Base-by-base conservation (phyloP, 1,284 basidiomycete species). In the Cronartium quercuum region DNA sequence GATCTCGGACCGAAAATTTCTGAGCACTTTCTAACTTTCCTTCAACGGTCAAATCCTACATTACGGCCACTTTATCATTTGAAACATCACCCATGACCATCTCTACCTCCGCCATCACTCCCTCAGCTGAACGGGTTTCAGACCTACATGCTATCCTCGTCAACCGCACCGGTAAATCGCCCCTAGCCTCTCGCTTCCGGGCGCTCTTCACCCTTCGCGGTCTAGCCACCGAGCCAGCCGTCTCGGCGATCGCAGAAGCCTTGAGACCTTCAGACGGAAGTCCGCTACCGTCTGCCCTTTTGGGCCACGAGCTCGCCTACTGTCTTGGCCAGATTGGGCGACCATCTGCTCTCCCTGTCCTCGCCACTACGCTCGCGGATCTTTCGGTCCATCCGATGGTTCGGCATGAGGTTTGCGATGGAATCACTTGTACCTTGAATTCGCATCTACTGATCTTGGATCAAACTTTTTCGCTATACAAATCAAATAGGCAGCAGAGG, bases 221-320 rank as follows among this genome's bases (percentile, higher is more conserved):
- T 0, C 84, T 98, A 60, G 85, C 84, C 37, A 78, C 77, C 1
- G 75, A 75, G 38, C 77, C 78, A 9, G 92, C 93, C 12, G 89
- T 98, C 58, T 82, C 85, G 63, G 91, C 94, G 80, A 94, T 98
- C 79, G 88, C 90, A 34, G 88, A 89, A 84, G 92, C 93, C 90
- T 67, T 67, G 84, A 78, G 37, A 37, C 61, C 74, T n/a, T 34
- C 38, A 24, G 61, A 61, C n/a, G 29, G 34, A 24, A 29, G 24
- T 6, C n/a, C 58, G 60, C 29, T 96, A 82, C 86, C 89, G 18
- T 96, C 93, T 60, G 91, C 94, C 6, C 83, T 99, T 66, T 86
- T 99, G 64, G 98, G 97, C 82, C 95, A 99, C 82, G 95, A 99
- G 82, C 86, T 98, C 2, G 95, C 95, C 1, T 99, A 98, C 81